These are phyloP conservation scores for Hemileccinum impolitum DNA, from an alignment of 768 basidiomycete genomes.

Conservation along the genomic window DNA sequence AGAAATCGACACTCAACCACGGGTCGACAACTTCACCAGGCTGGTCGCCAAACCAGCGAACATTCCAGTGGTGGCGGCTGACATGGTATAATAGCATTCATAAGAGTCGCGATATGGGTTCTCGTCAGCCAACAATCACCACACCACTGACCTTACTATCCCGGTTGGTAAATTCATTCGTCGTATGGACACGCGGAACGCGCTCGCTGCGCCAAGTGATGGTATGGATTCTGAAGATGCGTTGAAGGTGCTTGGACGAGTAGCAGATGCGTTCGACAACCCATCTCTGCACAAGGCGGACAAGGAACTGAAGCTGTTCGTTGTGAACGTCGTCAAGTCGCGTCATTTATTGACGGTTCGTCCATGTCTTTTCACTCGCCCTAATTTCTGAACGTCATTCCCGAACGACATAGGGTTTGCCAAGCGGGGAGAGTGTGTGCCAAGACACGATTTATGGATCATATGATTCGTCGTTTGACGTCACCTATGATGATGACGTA, in stretches of 20 bases:
- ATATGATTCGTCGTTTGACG: conserved; percentile 12
- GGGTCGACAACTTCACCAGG: too few species aligned
- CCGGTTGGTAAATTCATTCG: too few species aligned
- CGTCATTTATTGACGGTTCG: conserved; percentile 20
- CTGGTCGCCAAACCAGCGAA: too few species aligned
- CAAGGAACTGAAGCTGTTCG: conserved; percentile 17
- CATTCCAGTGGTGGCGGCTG: conserved; percentile 5
- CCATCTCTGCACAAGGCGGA: conserved; percentile 17
- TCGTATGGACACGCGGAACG: conserved; percentile 6
- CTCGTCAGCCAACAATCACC: conserved; percentile 4
- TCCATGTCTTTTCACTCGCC: neutral
- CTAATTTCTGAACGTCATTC: neutral
- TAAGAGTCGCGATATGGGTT: neutral
- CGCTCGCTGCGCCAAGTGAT: neutral
- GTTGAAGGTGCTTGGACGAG: conserved; percentile 22
- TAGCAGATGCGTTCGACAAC: conserved; percentile 30
- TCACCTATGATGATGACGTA: conserved; percentile 17
- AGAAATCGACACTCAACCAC: too few species aligned
- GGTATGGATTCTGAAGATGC: conserved; percentile 11
- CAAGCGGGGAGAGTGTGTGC: conserved; percentile 15
- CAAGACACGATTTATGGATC: conserved; percentile 1
- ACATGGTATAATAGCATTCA: conserved; percentile 2
- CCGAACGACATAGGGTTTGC: conserved; percentile 7
- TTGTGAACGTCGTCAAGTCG: conserved; percentile 23
- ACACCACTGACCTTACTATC: too few species aligned